phyloP scores from a whole-genome alignment of 2,329 filamentous ascomycete species.

The Alternaria conjuncta region DNA sequence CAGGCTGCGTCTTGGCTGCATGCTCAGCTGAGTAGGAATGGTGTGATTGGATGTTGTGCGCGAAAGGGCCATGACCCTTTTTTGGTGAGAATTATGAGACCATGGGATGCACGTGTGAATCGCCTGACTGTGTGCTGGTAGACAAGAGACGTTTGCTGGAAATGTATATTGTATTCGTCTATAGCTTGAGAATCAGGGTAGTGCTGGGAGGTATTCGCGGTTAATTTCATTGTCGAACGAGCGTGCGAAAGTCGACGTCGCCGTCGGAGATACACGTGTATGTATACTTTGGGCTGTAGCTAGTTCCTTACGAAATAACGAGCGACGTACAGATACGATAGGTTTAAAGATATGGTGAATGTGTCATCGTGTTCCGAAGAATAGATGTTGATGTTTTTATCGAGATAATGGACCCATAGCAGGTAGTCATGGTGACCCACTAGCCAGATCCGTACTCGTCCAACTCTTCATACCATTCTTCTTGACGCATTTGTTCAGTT shows the following conservation, averaged over 20 bases:
- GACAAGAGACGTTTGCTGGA: background rate
- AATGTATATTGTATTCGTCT: background rate
- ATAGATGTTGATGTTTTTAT: background rate
- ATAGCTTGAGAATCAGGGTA: background rate
- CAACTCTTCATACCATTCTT: background rate
- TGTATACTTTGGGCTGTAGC: background rate
- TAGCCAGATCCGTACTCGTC: background rate
- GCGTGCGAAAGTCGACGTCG: background rate
- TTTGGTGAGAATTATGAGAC: background rate
- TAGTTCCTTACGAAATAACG: background rate
- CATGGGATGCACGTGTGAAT: background rate
- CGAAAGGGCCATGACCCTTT: conserved; percentile 6
- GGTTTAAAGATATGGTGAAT: rapidly evolving
- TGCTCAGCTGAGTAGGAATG: background rate
- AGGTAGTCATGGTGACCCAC: background rate
- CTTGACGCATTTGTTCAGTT: background rate
- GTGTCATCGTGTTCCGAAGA: background rate
- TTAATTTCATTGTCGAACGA: background rate
- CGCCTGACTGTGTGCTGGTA: background rate
- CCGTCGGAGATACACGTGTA: background rate
- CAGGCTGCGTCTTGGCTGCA: background rate
- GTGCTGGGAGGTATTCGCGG: background rate
- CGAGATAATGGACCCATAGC: background rate
- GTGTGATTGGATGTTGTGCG: background rate
- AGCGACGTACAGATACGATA: background rate